Base-by-base conservation (phyloP, 164 flowering plant genomes). In the Tinospora cordifolia region DNA sequence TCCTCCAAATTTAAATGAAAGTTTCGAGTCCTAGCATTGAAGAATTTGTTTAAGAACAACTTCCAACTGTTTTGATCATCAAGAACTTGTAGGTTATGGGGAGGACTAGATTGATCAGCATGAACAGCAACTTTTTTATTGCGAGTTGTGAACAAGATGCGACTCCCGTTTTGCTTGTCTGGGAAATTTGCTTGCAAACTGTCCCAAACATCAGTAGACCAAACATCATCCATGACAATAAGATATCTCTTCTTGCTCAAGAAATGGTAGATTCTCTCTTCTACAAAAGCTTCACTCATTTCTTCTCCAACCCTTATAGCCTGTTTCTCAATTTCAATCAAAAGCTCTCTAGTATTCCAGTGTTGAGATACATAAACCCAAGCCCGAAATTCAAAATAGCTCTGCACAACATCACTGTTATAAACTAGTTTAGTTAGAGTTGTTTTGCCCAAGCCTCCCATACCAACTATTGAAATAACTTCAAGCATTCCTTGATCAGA, bases 21-120 rank as follows among this genome's bases (percentile, higher is more conserved):
- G 25, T 21, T 22, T 9, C 2, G 36, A 30, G 36, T 40, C 3
- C 40, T 65, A 17, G n/a, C 7, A 51, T 8, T 36, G 17, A 65
- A 41, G 26, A 40, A 21, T 1, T 15, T 51, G 46, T 46, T 27
- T 6, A 44, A 46, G 13, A 84, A 71, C 41, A 84, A 66, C 27
- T 75, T 67, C 84, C 83, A 82, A 19, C 87, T 75, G 17, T 82
- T 38, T 13, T 26, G 14, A 34, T 24, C 26, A 21, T 63, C 21
- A 2, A 63, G 66, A 24, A 38, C 19, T 26, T 17, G 8, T 14
- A 63, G 66, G 41, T 36, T 39, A 63, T 63, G 36, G 17, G 39
- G 41, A 30, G 38, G 41, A 63, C 66, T 63, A 17, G 66, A 38
- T 17, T 63, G 36, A 63, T 19, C 66, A 15, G 59, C 59, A 63